phyloP scores from a whole-genome alignment of 2,329 filamentous ascomycete species.

The Colletotrichum endophyticum region DNA sequence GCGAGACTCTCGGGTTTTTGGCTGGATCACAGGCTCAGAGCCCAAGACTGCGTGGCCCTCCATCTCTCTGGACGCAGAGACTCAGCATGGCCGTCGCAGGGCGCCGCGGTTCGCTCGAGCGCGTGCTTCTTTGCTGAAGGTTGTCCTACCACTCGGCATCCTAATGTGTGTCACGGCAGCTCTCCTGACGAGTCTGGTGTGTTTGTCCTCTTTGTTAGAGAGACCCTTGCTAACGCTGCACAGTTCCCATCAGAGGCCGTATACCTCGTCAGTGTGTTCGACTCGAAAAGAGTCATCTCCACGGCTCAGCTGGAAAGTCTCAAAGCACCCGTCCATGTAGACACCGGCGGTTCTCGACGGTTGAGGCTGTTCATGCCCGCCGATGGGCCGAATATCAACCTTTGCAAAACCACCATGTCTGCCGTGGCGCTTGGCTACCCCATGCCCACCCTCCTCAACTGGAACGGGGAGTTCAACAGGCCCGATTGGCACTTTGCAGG shows the following conservation, averaged over 20 bases:
- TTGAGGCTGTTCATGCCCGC: slow-evolving; percentile 44
- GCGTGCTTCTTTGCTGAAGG: not conserved
- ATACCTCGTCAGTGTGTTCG: not conserved
- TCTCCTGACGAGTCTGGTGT: not conserved
- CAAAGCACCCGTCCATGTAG: not conserved
- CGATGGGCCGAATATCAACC: slow-evolving; percentile 37
- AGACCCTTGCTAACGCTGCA: not conserved
- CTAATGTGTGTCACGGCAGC: not conserved
- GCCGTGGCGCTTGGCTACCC: slow-evolving; percentile 42
- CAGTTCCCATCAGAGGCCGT: not conserved
- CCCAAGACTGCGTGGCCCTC: not conserved
- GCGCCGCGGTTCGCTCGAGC: not conserved
- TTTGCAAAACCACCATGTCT: slow-evolving; percentile 44
- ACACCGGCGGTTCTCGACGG: slow-evolving; percentile 23
- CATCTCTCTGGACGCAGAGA: not conserved
- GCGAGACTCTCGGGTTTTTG: not conserved
- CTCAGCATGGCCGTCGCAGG: not conserved
- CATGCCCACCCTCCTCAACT: slow-evolving; percentile 39
- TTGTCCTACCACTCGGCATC: not conserved
- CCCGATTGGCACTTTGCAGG: slow-evolving; percentile 41
- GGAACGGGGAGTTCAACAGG: slow-evolving; percentile 40
- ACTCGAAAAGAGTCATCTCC: not conserved
- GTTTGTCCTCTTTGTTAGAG: not conserved
- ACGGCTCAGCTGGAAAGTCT: not conserved
- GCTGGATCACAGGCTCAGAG: not conserved